Evolutionary conservation across 352 stramenopile species (phyloP), one percentile per base, ranked within the genome.

Genomic region (Aphanomyces astaci): DNA sequence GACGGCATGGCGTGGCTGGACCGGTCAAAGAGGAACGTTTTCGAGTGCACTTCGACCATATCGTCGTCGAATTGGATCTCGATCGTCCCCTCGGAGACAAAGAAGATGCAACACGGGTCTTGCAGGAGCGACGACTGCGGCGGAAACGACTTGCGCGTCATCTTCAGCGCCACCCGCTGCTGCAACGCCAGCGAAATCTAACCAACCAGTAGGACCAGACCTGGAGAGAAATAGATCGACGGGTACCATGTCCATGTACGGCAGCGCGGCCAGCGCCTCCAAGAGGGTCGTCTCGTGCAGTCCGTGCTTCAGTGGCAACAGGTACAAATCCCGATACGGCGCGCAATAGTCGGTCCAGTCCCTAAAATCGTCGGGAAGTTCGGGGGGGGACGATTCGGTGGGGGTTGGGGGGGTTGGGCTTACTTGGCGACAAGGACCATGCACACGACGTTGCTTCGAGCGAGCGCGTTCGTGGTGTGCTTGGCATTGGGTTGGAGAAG

Each of bases 261-360:
- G 30, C 7, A 63, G 54, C 10, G 10, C 19, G 17, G 30, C 22
- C 17, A 63, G 54, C 4, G 54, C 30, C 1, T 49, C 19, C 1
- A 46, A 5, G n/a, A 63, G 15, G 4, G 30, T 19, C 7, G 17
- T 43, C 31, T 63, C 54, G n/a, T 46, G 25, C 17, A 63, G 17
- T 24, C 54, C 54, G 1, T 39, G 54, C 31, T 25, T 4, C 4
- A 63, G 31, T 5, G 54, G 54, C 17, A 63, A 17, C 1, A 33
- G 54, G n/a, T 63, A 63, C 3, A 63, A 15, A 24, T 63, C 54
- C 25, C 54, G 27, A 33, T 63, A 63, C 31, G 22, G 30, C 25
- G 10, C 27, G 19, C 54, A 63, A 17, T 46, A 46, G 54, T 63
- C 30, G 32, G 22, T 9, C 15, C 30, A 27, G 3, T 63, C 54